Percentiles rank a stretch among this genome's conserved stretches.
Conservation (phyloP, 2,329 filamentous ascomycete genomes). For the Oidium heveae region DNA sequence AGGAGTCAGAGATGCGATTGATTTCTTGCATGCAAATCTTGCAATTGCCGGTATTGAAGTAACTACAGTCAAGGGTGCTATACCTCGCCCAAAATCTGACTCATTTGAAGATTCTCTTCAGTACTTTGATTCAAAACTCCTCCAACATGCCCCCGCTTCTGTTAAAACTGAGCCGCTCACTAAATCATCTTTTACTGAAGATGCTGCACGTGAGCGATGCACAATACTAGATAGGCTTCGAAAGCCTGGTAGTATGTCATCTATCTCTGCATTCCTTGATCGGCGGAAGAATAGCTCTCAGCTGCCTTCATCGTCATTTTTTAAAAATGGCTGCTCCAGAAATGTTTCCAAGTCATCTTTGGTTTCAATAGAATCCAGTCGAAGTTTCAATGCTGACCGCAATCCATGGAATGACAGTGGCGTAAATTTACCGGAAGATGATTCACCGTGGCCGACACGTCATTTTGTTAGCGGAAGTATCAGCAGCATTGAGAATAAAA, state of each 20-base stretch:
- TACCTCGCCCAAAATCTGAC: constrained; percentile 93
- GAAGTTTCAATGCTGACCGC: constrained; percentile 71
- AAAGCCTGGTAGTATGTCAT: constrained; percentile 84
- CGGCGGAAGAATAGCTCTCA: constrained; percentile 84
- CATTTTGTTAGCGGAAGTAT: constrained; percentile 39
- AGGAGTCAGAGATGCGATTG: constrained; percentile 82
- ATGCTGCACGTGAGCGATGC: constrained; percentile 52
- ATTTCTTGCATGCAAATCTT: constrained; percentile 69
- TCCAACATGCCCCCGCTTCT: constrained; percentile 71
- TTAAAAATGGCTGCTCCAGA: constrained; percentile 59
- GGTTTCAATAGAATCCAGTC: constrained; percentile 83
- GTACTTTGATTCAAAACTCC: constrained; percentile 88
- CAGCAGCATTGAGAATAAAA: constrained; percentile 27
- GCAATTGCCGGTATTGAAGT: constrained; percentile 76
- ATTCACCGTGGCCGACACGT: constrained; percentile 36
- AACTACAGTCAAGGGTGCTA: constrained; percentile 72
- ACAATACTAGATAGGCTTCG: constrained; percentile 78
- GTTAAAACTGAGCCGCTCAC: constrained; percentile 72
- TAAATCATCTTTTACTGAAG: constrained; percentile 60
- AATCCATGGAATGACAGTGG: constrained; percentile 98
- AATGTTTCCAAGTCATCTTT: constrained; percentile 88
- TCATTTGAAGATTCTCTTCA: constrained; percentile 93
- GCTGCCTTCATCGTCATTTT: constrained; percentile 58
- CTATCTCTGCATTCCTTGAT: constrained; percentile 86
- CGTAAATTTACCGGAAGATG: constrained; percentile 78